Evolutionary conservation across 345 rosid species (phyloP), one percentile per base, ranked within the genome.

Genomic region (Rhodomyrtus tomentosa): DNA sequence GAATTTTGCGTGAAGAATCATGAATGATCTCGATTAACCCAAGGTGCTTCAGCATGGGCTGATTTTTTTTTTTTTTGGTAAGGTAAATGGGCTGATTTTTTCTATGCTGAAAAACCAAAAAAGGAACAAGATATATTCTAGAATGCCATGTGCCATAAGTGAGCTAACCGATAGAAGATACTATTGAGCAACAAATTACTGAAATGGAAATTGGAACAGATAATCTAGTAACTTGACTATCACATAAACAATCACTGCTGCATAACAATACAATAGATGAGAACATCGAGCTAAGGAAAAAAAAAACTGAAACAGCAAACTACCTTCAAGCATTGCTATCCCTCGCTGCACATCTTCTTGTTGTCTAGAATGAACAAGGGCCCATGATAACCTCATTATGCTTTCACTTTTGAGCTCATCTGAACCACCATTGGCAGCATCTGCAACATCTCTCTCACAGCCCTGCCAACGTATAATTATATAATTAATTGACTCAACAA

Each of bases 301-400:
- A 36, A 32, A 68, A 9, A 68, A 18, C 3, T 18, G 45, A 68
- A 68, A 68, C 76, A 36, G 45, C 91, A 88, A 93, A 45, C 48
- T 72, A 95, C 98, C 92, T 94, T 94, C 95, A 86, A 95, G 95
- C 98, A 95, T 93, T 27, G 93, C 96, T 58, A 94, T 90, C n/a
- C 98, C 98, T 38, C 97, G 98, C 80, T 94, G 97, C 36, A 93
- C 90, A 88, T 95, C 95, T 29, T 86, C 94, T 2, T 89, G 82
- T 36, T 81, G 87, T 83, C 91, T 91, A 11, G 97, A 94, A 86
- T 95, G 98, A 88, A 94, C 94, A 49, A 95, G 97, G 88, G 98
- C 92, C 98, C 98, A 95, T 24, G 97, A 95, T 42, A 95, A 86
- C 45, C 95, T 90, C 93, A 93, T 93, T 36, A 94, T 84, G 86